Conservation (phyloP, 352 stramenopile species). For the Globisporangium camurandrum region DNA sequence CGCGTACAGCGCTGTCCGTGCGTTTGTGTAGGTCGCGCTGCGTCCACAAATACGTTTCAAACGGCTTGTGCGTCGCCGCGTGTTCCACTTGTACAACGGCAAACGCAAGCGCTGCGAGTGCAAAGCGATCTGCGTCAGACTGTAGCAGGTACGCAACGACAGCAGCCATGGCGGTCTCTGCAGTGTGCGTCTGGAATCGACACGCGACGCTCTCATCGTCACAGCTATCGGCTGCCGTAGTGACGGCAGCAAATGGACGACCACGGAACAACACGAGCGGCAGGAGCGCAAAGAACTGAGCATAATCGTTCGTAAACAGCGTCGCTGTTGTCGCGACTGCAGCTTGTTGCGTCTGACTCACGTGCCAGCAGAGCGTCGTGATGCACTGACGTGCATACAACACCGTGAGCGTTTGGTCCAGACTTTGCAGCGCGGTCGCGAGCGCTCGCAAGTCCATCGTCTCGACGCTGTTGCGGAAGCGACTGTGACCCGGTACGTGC, state of each 20-base stretch:
- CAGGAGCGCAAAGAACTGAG: conserved; percentile 27
- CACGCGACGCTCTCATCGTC: too few species aligned
- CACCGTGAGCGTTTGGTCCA: conserved; percentile 8
- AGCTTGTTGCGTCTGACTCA: neutral
- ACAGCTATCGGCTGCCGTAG: too few species aligned
- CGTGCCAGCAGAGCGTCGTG: conserved; percentile 2
- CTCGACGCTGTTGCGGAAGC: conserved; percentile 1
- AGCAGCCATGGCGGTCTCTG: conserved; percentile 7
- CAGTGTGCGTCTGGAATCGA: neutral
- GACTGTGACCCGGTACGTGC: neutral
- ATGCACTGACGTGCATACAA: conserved; percentile 7
- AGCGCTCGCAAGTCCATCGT: conserved; percentile 6
- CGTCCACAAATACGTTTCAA: conserved; percentile 72
- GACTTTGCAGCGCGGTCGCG: conserved; percentile 2
- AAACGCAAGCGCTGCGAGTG: conserved; percentile 31
- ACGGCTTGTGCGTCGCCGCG: conserved; percentile 35
- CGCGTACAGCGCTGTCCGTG: conserved; percentile 31
- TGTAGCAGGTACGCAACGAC: neutral
- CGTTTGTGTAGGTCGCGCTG: conserved; percentile 49
- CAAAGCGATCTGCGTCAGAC: conserved; percentile 1
- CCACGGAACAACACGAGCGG: conserved; percentile 54
- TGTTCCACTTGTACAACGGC: conserved; percentile 55
- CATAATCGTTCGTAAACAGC: neutral
- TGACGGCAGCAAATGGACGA: conserved; percentile 24
- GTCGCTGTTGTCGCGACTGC: neutral